A percentile compares a stretch with the other conserved stretches of the same genome.
phyloP scores from a whole-genome alignment of 306 rosid species.

The Sphenostylis stenocarpa region DNA sequence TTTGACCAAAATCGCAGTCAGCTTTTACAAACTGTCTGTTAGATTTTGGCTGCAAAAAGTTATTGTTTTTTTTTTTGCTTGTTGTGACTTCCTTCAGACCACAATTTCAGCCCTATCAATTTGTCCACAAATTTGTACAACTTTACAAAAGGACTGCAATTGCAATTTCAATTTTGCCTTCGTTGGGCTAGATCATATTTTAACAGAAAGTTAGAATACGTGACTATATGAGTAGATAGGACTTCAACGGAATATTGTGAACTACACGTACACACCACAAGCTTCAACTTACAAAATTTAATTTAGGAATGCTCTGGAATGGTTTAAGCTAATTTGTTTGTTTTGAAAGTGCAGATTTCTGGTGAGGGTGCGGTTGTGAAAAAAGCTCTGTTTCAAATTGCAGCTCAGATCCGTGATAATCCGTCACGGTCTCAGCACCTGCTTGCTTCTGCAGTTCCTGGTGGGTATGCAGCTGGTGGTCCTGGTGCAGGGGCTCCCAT shows the following conservation, averaged over 20 bases:
- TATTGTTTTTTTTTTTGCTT: background rate
- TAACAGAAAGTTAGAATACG: background rate
- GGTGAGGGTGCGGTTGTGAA: slow-evolving; percentile 77
- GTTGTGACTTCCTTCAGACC: background rate
- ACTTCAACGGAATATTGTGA: too few relatives aligned
- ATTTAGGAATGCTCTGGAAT: background rate
- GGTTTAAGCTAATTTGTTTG: background rate
- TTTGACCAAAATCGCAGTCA: background rate
- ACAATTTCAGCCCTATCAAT: background rate
- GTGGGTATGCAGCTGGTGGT: slow-evolving; percentile 55
- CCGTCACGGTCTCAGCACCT: slow-evolving; percentile 89
- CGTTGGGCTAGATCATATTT: background rate
- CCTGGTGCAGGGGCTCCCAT: slow-evolving; percentile 67
- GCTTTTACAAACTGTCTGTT: background rate
- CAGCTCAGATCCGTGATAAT: slow-evolving; percentile 79
- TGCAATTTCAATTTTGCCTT: background rate
- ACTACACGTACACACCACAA: too few relatives aligned
- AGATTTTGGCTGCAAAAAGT: background rate
- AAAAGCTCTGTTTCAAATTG: slow-evolving; percentile 80
- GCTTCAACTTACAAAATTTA: too few relatives aligned
- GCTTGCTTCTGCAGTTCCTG: slow-evolving; percentile 66
- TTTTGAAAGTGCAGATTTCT: slow-evolving; percentile 55
- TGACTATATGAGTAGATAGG: background rate
- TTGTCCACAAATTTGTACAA: background rate
- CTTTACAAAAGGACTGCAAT: background rate